A percentile compares a stretch with the other conserved stretches of the same genome.
phyloP scores from a whole-genome alignment of 1,139 yeast genomes.

The Geotrichum restrictum region DNA sequence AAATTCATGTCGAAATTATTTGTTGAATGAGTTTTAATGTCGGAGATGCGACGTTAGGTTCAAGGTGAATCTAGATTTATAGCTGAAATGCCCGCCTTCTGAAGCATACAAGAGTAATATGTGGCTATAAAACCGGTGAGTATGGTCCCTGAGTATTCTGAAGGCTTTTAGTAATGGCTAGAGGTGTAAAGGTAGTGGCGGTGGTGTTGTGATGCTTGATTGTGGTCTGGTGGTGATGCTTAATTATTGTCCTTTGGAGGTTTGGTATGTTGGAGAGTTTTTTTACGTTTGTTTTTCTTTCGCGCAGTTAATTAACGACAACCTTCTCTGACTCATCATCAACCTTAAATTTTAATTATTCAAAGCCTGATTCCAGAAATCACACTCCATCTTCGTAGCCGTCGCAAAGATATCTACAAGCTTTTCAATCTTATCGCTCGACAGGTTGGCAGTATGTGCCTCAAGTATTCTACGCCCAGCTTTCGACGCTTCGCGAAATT shows the following conservation, averaged over 20 bases:
- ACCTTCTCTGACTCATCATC: too few species aligned
- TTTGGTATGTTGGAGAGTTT: neutral
- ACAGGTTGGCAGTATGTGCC: conserved; percentile 38
- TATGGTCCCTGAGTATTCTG: too few species aligned
- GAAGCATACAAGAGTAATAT: too few species aligned
- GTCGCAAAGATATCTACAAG: conserved; percentile 56
- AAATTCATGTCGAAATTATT: neutral
- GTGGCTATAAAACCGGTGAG: too few species aligned
- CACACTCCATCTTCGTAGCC: conserved; percentile 56
- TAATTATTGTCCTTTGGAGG: neutral
- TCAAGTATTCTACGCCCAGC: conserved; percentile 52
- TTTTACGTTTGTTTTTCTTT: neutral
- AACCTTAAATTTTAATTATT: conserved; percentile 24
- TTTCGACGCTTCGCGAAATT: conserved; percentile 52
- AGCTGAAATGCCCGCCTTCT: neutral
- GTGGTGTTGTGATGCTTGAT: too few species aligned
- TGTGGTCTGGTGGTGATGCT: too few species aligned
- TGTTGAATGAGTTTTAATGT: neutral
- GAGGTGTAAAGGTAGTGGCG: too few species aligned
- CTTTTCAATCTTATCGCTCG: conserved; percentile 46
- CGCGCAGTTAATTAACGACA: neutral
- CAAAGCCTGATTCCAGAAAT: conserved; percentile 54
- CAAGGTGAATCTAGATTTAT: neutral
- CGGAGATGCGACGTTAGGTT: neutral
- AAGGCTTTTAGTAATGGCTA: neutral